Evolutionary conservation across 208 protist genomes (phyloP).

Genomic region (Trypanosoma melophagium): DNA sequence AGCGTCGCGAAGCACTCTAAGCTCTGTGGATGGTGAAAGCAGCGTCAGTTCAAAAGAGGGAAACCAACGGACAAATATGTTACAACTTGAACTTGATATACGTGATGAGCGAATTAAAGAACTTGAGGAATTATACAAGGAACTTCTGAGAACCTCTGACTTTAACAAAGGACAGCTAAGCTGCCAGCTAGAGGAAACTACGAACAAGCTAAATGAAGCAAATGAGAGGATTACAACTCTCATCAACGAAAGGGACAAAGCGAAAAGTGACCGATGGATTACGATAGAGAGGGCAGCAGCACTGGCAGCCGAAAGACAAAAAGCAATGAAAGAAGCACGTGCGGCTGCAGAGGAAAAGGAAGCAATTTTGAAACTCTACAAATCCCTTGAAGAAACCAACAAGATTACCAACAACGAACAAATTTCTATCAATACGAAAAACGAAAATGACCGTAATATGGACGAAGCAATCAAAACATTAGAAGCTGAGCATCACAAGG

Average conservation of each 20-base stretch:
- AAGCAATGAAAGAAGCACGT: not conserved
- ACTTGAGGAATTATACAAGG: slow-evolving; percentile 35
- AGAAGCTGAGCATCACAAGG: slow-evolving; percentile 11
- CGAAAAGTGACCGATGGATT: not conserved
- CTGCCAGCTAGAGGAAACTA: slow-evolving; percentile 18
- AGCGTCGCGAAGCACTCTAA: not conserved
- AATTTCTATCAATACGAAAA: slow-evolving; percentile 15
- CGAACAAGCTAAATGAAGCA: not conserved
- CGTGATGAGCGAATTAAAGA: slow-evolving; percentile 54
- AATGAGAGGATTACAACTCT: not conserved
- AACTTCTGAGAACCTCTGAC: slow-evolving; percentile 37
- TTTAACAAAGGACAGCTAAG: slow-evolving; percentile 34
- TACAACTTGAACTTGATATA: slow-evolving; percentile 42
- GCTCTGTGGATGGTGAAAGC: slow-evolving; percentile 17
- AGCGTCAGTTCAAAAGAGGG: slow-evolving; percentile 14
- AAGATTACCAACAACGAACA: not conserved
- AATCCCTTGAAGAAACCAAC: slow-evolving; percentile 4
- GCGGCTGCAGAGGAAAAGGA: slow-evolving; percentile 13
- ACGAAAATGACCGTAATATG: slow-evolving; percentile 11
- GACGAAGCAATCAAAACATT: not conserved
- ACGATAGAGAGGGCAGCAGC: not conserved
- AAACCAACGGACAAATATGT: slow-evolving; percentile 22
- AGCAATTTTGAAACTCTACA: not conserved
- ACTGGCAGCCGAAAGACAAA: not conserved
- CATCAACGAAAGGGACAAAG: not conserved